Base-by-base conservation (phyloP, 139 green algal genomes). In the Diplosphaera chodatii region DNA sequence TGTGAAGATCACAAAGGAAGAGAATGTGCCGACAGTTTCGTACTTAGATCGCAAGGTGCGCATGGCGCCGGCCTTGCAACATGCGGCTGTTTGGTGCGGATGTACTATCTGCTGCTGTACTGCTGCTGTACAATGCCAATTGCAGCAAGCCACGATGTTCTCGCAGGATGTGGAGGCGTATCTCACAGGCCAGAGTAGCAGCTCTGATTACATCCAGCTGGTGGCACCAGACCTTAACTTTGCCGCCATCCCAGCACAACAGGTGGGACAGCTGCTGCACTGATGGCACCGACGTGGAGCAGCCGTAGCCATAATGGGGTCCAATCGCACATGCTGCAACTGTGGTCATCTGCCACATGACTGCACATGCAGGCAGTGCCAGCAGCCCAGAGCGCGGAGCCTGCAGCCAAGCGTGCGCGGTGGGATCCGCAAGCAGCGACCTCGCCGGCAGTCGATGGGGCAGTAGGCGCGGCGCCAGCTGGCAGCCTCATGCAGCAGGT, bases 171-270 rank as follows among this genome's bases (percentile, higher is more conserved):
- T 72, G 40, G 67, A 64, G 22, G 67, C 40, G 5, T 72, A 64
- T 40, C 67, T 72, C 23, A 64, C 67, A 20, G 67, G 67, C 25
- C 4, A 29, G 27, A 65, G 25, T 22, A 55, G 59, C 67, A 64
- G 37, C n/a, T 64, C 67, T 21, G 40, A 64, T 22, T 72, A 85
- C 67, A 64, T 72, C 66, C 66, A 70, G 67, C n/a, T 28, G 21
- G 40, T 31, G 21, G 40, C 22, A 16, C 23, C 30, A 27, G 67
- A 72, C 16, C 37, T 72, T 6, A 23, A 40, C 28, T 30, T 72
- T 22, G 18, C 67, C 2, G n/a, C 32, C 25, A 31, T 70, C 4
- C 25, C 37, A 20, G 25, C 33, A 10, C 48, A 59, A 18, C 10
- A 59, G 48, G 48, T 59, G 48, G n/a, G n/a, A n/a, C n/a, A n/a